Base-by-base conservation (phyloP, 106 monocot genomes). In the Apostasia shenzhenica region DNA sequence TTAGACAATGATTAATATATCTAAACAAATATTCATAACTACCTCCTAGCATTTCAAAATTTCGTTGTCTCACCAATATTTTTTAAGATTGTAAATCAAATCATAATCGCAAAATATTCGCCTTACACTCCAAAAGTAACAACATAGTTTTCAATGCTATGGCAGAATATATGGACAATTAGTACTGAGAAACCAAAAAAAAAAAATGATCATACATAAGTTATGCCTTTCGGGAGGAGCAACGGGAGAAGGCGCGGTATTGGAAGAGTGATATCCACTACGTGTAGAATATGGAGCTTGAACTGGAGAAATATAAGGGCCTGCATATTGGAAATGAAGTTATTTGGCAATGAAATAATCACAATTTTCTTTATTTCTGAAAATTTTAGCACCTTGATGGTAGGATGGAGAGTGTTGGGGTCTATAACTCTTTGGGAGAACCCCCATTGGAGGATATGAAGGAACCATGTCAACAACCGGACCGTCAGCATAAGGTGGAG, bases 281-380 rank as follows among this genome's bases (percentile, higher is more conserved):
- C 49, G 14, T 56, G 77, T 68, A 74, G 81, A 72, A 67, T 72
- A 69, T 70, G 87, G 77, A 72, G 80, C 12, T 39, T 73, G 70
- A 4, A 46, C 38, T 11, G 81, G 82, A 59, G 76, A 70, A 37
- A 39, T 7, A 62, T 65, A 66, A 60, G 55, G 82, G 11, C 56
- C 85, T 82, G 79, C 54, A 77, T 67, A 41, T 64, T 48, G 39
- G 41, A 55, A 59, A 57, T 1, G 52, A 5, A 44, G 48, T 49
- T 4, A 70, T 49, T 73, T 40, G 40, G 45, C 45, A 50, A 10
- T 59, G 10, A 57, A 67, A 47, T 46, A 8, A 9, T 52, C 11
- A 6, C 52, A 52, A 52, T 52, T 52, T 52, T 52, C 6, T 8
- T 52, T 8, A 52, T 8, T 52, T 52, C 6, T 52, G 6, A 11